phyloP scores from a whole-genome alignment of 768 basidiomycete genomes.

The Lyophyllum shimeji region DNA sequence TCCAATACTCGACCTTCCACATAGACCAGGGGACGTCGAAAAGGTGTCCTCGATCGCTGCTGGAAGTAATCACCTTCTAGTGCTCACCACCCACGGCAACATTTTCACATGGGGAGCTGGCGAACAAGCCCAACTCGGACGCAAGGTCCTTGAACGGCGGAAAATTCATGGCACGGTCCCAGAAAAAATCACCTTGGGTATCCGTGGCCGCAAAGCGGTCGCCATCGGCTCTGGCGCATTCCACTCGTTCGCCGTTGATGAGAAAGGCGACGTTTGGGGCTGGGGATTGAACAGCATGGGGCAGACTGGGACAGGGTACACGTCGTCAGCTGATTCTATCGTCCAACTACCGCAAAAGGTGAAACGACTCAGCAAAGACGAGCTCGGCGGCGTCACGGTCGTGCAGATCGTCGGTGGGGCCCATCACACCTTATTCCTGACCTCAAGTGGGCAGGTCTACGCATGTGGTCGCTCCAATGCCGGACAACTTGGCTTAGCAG shows the following conservation, averaged over 20 bases:
- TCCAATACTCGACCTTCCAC: slow-evolving; percentile 54
- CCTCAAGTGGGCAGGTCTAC: slow-evolving; percentile 79
- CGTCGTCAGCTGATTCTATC: slow-evolving; percentile 44
- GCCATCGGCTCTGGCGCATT: slow-evolving; percentile 78
- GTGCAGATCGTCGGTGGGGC: slow-evolving; percentile 80
- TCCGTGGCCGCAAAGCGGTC: slow-evolving; percentile 56
- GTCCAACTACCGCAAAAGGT: slow-evolving; percentile 67
- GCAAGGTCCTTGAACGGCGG: slow-evolving; percentile 84
- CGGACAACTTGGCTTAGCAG: slow-evolving; percentile 76
- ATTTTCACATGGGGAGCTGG: slow-evolving; percentile 91
- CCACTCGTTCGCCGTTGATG: slow-evolving; percentile 90
- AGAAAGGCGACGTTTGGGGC: slow-evolving; percentile 80
- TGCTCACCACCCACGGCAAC: slow-evolving; percentile 84
- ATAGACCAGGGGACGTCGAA: slow-evolving; percentile 64
- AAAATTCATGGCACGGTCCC: slow-evolving; percentile 89
- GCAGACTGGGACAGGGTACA: slow-evolving; percentile 66
- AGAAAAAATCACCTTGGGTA: slow-evolving; percentile 78
- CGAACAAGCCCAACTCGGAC: slow-evolving; percentile 88
- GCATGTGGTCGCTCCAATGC: slow-evolving; percentile 85
- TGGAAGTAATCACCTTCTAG: slow-evolving; percentile 88
- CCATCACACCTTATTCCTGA: slow-evolving; percentile 90
- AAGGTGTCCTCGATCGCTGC: slow-evolving; percentile 75
- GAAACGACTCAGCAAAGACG: slow-evolving; percentile 57
- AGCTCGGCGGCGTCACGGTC: slow-evolving; percentile 60
- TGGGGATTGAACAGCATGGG: slow-evolving; percentile 97